Base-by-base conservation (phyloP, 805 yeast genomes). In the Wilhelminamyces savonicus region DNA sequence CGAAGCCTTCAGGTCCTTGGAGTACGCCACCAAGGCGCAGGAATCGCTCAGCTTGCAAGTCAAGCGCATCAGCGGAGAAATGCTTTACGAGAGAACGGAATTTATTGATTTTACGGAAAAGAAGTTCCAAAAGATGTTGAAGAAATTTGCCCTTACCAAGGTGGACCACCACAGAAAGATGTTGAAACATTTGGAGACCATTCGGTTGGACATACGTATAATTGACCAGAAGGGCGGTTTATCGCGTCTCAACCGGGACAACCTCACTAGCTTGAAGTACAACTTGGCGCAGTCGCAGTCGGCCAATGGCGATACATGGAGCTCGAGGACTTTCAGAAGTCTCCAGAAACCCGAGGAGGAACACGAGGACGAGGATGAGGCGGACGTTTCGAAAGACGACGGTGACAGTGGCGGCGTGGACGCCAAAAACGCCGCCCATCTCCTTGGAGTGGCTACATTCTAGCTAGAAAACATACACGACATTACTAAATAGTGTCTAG, bases 161-260 rank as follows among this genome's bases (percentile, higher is more conserved):
- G 87, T 92, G 25, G 95, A 86, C 36, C 83, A 78, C 41, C 96
- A 88, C 59, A 71, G 97, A 25, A 79, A 84, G 44, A 78, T 82
- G 28, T 65, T 92, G 30, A 71, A 76, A 32, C 69, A 81, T 22
- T 67, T 94, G 61, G 95, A 79, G 48, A 73, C 69, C 41, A 76
- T 75, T 35, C 71, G 90, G 35, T 58, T 72, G 3, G 92, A 82
- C 40, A 79, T 84, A 8, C 66, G 94, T 32, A 68, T 75, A 7
- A 83, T 82, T 4, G 94, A 84, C 54, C 71, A 71, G 17, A 66
- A 69, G 16, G 94, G 95, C 14, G 95, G 95, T 0, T 68, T 92
- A 23, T 74, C 92, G 23, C 64, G 95, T 32, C 62, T 92, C 21
- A 95, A 95, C 12, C 57, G 96, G 32, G 88, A 80, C 38, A 61